phyloP scores from a whole-genome alignment of 768 basidiomycete species.

The Trichaptum fuscoviolaceum region DNA sequence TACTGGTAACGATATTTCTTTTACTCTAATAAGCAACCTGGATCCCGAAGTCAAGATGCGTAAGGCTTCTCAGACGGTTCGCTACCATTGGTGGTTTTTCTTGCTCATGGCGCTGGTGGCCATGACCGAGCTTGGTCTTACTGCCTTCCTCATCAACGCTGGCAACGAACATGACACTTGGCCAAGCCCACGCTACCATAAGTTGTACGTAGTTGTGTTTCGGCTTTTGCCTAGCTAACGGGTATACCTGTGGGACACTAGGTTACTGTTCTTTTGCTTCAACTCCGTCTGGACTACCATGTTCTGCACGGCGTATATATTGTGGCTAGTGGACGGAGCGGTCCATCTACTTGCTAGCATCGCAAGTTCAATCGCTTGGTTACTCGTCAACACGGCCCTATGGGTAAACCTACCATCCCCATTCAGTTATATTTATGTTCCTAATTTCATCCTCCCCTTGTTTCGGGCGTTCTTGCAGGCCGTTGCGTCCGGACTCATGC shows the following conservation, averaged over 20 bases:
- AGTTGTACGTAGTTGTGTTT: slow-evolving; percentile 40
- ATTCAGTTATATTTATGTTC: background rate
- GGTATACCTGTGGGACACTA: slow-evolving; percentile 18
- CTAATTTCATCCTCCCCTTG: slow-evolving; percentile 4
- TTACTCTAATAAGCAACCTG: background rate
- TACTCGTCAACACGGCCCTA: slow-evolving; percentile 53
- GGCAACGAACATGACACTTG: slow-evolving; percentile 60
- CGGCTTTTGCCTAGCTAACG: slow-evolving; percentile 4
- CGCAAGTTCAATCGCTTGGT: slow-evolving; percentile 73
- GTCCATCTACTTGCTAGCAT: slow-evolving; percentile 68
- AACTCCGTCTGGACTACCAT: slow-evolving; percentile 71
- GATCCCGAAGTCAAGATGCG: background rate
- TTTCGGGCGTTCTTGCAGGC: slow-evolving; percentile 39
- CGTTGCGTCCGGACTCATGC: slow-evolving; percentile 61
- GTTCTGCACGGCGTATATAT: slow-evolving; percentile 62
- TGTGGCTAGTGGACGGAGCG: slow-evolving; percentile 65
- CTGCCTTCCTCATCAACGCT: slow-evolving; percentile 65
- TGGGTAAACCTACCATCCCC: slow-evolving; percentile 47
- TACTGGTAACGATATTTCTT: background rate
- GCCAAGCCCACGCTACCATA: slow-evolving; percentile 58
- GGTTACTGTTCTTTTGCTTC: slow-evolving; percentile 56
- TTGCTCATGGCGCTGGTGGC: slow-evolving; percentile 59
- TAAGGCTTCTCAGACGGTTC: background rate
- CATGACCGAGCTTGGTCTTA: slow-evolving; percentile 69
- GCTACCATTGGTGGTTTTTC: slow-evolving; percentile 30